A percentile compares a stretch with the other conserved stretches of the same genome.
Conservation (phyloP, 169 alveolate species). For the Eimeria maxima region DNA sequence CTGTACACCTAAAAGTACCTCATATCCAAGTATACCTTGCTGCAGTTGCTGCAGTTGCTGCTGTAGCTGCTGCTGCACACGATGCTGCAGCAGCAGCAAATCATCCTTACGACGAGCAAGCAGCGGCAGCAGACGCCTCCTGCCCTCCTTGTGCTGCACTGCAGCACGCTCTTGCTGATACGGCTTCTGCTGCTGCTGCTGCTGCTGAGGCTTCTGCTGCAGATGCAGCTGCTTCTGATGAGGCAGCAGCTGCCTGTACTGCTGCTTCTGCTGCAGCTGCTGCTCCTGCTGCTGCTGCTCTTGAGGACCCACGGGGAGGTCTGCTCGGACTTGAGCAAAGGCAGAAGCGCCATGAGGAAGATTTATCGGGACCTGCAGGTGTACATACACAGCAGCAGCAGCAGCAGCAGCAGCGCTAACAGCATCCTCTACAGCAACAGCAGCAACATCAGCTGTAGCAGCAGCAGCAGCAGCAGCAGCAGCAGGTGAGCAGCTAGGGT, state of each 20-base stretch:
- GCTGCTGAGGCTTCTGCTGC: conserved; percentile 6
- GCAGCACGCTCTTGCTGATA: background rate
- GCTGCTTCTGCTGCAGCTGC: too few species aligned
- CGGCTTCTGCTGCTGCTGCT: background rate
- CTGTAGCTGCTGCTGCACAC: conserved; percentile 36
- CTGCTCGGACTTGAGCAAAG: background rate
- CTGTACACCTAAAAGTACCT: conserved; percentile 14
- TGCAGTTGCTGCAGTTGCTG: conserved; percentile 40
- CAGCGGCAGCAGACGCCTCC: background rate
- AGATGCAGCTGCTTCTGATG: conserved; percentile 12
- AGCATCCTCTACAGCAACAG: too few species aligned
- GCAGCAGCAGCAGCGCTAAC: conserved; percentile 16
- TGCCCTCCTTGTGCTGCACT: background rate
- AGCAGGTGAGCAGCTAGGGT: too few species aligned
- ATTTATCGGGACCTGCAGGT: conserved; percentile 11
- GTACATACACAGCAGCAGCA: background rate
- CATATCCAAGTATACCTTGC: background rate
- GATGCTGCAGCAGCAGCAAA: conserved; percentile 9
- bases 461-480: too few species aligned
- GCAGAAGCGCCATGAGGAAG: background rate
- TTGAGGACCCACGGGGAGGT: background rate
- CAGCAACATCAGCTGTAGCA: background rate
- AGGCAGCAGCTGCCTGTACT: too few species aligned
- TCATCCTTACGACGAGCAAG: background rate
- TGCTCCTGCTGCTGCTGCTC: too few species aligned